A percentile compares a stretch with the other conserved stretches of the same genome.
Conservation (phyloP, 148 eudicot species). For the Amaranthus palmeri region DNA sequence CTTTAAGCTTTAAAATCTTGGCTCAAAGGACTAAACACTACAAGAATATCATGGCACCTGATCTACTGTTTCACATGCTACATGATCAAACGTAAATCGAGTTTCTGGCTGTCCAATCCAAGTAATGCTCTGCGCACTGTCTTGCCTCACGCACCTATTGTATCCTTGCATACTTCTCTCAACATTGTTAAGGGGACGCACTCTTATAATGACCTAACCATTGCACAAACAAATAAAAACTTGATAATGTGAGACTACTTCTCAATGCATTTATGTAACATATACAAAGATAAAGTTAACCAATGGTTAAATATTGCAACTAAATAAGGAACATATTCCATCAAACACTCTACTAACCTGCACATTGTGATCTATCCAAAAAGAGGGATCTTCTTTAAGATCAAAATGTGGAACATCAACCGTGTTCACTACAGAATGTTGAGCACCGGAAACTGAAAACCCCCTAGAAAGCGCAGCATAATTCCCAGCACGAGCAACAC, state of each 20-base stretch:
- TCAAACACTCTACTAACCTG: constrained; percentile 42
- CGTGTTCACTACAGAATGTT: constrained; percentile 39
- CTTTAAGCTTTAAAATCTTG: neutral
- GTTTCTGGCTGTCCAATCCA: constrained; percentile 95
- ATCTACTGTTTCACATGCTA: constrained; percentile 92
- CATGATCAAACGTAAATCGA: constrained; percentile 93
- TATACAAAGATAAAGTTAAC: neutral
- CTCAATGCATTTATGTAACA: neutral
- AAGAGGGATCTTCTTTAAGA: constrained; percentile 87
- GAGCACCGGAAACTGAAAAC: constrained; percentile 39
- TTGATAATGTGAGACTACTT: neutral
- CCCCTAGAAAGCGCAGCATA: constrained; percentile 56
- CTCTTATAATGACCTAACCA: constrained; percentile 76
- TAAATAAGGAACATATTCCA: neutral
- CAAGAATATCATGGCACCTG: constrained; percentile 41
- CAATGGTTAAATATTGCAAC: neutral
- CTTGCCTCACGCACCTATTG: constrained; percentile 85
- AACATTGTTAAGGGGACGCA: constrained; percentile 65
- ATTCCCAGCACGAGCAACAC: constrained; percentile 39
- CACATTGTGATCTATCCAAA: constrained; percentile 98
- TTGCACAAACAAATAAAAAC: neutral
- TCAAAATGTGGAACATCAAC: constrained; percentile 84
- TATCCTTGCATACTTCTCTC: constrained; percentile 63
- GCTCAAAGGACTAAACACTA: neutral
- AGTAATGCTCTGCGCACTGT: constrained; percentile 75